Percentiles rank a stretch among this genome's conserved stretches.
Conservation (phyloP, 371 early-diverging fungal species). For the Chytridium lagenaria region DNA sequence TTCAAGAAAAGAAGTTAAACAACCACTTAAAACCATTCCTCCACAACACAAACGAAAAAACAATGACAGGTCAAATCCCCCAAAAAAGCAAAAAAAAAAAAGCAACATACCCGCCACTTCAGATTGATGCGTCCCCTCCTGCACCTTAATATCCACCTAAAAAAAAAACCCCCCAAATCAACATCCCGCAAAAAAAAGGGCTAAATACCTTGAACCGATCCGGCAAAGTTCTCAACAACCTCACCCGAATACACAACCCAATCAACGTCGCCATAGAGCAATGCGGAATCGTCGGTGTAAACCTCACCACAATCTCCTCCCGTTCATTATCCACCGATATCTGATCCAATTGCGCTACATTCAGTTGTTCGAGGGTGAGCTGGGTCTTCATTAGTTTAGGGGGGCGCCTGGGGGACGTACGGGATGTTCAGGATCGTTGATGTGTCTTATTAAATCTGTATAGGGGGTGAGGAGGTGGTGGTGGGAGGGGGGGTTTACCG, state of each 20-base stretch:
- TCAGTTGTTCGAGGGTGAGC: conserved; percentile 92
- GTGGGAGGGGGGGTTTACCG: conserved; percentile 48
- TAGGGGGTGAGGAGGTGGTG: not conserved
- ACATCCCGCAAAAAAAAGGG: not conserved
- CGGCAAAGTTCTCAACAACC: conserved; percentile 84
- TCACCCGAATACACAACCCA: conserved; percentile 96
- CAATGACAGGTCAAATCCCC: too few relatives aligned
- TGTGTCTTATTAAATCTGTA: conserved; percentile 89
- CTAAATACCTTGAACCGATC: conserved; percentile 81
- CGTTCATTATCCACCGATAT: conserved; percentile 75
- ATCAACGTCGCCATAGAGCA: conserved; percentile 99
- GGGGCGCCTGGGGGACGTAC: conserved; percentile 32
- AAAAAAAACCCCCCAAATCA: not conserved
- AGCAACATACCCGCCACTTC: conserved; percentile 72
- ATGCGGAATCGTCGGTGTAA: conserved; percentile 99
- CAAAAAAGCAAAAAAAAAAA: not conserved
- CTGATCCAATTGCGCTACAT: conserved; percentile 88
- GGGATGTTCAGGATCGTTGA: conserved; percentile 99
- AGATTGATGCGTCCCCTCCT: conserved; percentile 94
- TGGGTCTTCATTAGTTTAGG: not conserved
- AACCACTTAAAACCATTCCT: too few relatives aligned
- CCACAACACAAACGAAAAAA: too few relatives aligned
- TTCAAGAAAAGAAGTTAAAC: too few relatives aligned
- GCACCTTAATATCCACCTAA: conserved; percentile 84
- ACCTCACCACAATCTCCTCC: conserved; percentile 75